Conservation (phyloP, 257 asterid genomes). For the Solanum clarkiae region DNA sequence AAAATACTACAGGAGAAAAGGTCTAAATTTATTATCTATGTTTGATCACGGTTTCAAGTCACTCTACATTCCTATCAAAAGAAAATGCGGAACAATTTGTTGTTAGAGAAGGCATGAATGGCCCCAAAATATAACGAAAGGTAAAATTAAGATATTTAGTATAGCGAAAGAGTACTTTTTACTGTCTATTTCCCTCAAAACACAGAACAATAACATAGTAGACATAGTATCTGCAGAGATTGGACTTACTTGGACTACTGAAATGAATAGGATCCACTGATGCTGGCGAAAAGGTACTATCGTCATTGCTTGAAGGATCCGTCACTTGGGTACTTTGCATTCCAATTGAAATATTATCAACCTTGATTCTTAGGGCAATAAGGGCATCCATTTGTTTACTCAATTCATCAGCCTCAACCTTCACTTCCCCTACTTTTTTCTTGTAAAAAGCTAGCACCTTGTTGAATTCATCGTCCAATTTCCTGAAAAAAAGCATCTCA, state of each 20-base stretch:
- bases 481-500: conserved; percentile 45
- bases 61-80: not conserved
- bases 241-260: conserved; percentile 26
- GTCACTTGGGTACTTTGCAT: not conserved
- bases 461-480: conserved; percentile 57
- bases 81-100: not conserved
- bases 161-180: not conserved
- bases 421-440: conserved; percentile 34
- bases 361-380: conserved; percentile 59
- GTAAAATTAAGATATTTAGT: not conserved
- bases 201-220: not conserved
- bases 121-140: not conserved
- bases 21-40: not conserved
- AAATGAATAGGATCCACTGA: conserved; percentile 25
- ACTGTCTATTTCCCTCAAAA: not conserved
- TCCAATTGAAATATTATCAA: conserved; percentile 29
- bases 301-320: not conserved
- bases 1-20: not conserved
- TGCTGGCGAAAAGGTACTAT: conserved; percentile 13
- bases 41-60: not conserved
- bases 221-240: not conserved
- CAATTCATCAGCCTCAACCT: conserved; percentile 39
- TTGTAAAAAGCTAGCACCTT: conserved; percentile 46
- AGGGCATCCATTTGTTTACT: conserved; percentile 79
- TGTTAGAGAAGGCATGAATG: not conserved